These are phyloP conservation scores for Triangularia verruculosa DNA, from an alignment of 2,329 filamentous ascomycete species.

Conservation along the genomic window DNA sequence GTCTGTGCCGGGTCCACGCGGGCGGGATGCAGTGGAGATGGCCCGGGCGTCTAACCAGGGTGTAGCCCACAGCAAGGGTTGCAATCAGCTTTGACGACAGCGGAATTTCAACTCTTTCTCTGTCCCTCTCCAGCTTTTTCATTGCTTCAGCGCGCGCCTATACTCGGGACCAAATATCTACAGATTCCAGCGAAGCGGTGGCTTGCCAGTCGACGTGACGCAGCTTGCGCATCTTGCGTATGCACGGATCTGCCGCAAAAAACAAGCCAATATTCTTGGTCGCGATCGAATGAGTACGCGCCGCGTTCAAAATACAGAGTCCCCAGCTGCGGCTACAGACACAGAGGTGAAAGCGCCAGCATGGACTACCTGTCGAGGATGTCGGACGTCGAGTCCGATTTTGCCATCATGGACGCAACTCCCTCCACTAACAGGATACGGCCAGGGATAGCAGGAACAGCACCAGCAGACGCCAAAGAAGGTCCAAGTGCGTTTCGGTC, in stretches of 20 bases:
- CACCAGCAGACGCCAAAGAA: slow-evolving; percentile 6
- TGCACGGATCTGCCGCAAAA: not conserved
- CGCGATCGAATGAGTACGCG: slow-evolving; percentile 16
- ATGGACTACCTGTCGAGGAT: slow-evolving; percentile 26
- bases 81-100: not conserved
- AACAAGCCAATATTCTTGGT: not conserved
- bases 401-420: slow-evolving; percentile 8
- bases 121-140: not conserved
- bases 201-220: no score
- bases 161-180: not conserved
- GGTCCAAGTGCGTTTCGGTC: slow-evolving; percentile 28
- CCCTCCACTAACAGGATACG: slow-evolving; percentile 24
- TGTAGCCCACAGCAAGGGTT: not conserved
- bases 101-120: not conserved
- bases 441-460: slow-evolving; percentile 17
- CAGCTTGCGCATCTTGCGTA: not conserved
- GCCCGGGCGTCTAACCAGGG: not conserved
- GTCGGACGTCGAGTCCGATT: slow-evolving; percentile 26
- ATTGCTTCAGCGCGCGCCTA: not conserved
- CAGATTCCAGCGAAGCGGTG: not conserved
- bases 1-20: slow-evolving; percentile 10
- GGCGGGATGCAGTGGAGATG: slow-evolving; percentile 6
- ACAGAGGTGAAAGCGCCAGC: not conserved
- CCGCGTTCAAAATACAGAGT: slow-evolving; percentile 2
- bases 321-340: not conserved